phyloP scores from a whole-genome alignment of 495 filamentous ascomycete genomes.

The Podospora fimiseda region DNA sequence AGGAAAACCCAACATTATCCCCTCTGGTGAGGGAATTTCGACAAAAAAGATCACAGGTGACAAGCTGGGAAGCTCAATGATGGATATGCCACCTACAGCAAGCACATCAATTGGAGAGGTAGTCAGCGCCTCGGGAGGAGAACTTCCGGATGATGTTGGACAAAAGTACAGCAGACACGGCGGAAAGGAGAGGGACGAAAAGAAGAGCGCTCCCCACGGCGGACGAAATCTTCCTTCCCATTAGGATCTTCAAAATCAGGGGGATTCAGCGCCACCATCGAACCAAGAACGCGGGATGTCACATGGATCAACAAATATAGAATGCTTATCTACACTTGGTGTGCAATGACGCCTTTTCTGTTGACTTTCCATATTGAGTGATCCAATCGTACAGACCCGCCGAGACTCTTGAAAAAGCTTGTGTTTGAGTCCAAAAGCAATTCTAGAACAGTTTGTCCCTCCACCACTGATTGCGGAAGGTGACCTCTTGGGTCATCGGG shows the following conservation, averaged over 20 bases:
- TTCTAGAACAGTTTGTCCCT: no score
- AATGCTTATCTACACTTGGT: no score
- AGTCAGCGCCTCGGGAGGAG: conserved; percentile 13
- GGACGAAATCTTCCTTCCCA: conserved; percentile 18
- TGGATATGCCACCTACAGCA: conserved; percentile 3
- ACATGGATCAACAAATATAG: no score
- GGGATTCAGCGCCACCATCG: no score
- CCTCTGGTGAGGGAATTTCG: conserved; percentile 3
- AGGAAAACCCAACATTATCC: conserved; percentile 15
- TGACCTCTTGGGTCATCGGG: not conserved
- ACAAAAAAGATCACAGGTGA: not conserved
- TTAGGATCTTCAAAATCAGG: no score
- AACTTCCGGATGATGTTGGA: conserved; percentile 17
- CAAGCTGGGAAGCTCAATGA: not conserved
- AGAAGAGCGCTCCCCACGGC: conserved; percentile 4
- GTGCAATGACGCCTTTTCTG: no score
- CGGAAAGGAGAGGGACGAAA: conserved; percentile 15
- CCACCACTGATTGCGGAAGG: no score
- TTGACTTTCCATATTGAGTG: no score
- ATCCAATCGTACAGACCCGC: no score
- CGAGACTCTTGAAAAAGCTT: no score
- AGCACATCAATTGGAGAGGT: conserved; percentile 10
- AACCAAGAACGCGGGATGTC: no score
- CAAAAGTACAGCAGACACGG: conserved; percentile 16
- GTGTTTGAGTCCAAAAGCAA: no score